These are phyloP conservation scores for Clitopilus passeckerianus DNA, from an alignment of 768 basidiomycete species.

Conservation along the genomic window DNA sequence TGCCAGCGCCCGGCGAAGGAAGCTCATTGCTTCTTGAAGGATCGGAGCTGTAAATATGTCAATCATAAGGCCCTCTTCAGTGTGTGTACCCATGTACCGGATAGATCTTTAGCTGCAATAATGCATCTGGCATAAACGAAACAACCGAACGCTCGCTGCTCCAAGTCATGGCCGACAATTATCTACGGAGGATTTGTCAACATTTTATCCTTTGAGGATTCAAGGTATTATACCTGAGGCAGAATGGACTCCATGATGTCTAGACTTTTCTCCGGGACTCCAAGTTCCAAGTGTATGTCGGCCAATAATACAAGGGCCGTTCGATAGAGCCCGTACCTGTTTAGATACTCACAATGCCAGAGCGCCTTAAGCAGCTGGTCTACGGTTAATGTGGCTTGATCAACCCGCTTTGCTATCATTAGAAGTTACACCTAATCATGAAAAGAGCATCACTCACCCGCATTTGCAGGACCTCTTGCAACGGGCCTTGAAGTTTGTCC, in stretches of 20 bases:
- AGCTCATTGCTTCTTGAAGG: slow-evolving; percentile 54
- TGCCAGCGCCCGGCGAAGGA: slow-evolving; percentile 57
- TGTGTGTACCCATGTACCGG: not conserved
- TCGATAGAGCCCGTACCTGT: slow-evolving; percentile 62
- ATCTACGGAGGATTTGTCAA: slow-evolving; percentile 34
- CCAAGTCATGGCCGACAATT: slow-evolving; percentile 65
- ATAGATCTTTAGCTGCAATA: slow-evolving; percentile 51
- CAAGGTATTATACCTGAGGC: slow-evolving; percentile 56
- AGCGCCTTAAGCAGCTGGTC: slow-evolving; percentile 66
- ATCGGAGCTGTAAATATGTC: slow-evolving; percentile 25
- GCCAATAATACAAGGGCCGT: slow-evolving; percentile 69
- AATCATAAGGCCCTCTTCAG: not conserved
- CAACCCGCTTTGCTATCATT: slow-evolving; percentile 41
- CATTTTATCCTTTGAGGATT: not conserved
- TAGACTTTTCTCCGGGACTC: slow-evolving; percentile 61
- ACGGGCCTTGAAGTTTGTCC: slow-evolving; percentile 35
- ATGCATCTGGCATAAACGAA: slow-evolving; percentile 73
- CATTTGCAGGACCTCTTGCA: slow-evolving; percentile 42
- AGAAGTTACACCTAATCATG: slow-evolving; percentile 3
- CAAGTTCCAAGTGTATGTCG: slow-evolving; percentile 74
- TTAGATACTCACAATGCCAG: slow-evolving; percentile 79
- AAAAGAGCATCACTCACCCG: slow-evolving; percentile 28
- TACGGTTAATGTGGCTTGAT: slow-evolving; percentile 57
- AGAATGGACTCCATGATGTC: slow-evolving; percentile 72
- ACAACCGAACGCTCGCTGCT: slow-evolving; percentile 72